Base-by-base conservation (phyloP, 1,139 yeast genomes). In the Sugiyamaella japonica region DNA sequence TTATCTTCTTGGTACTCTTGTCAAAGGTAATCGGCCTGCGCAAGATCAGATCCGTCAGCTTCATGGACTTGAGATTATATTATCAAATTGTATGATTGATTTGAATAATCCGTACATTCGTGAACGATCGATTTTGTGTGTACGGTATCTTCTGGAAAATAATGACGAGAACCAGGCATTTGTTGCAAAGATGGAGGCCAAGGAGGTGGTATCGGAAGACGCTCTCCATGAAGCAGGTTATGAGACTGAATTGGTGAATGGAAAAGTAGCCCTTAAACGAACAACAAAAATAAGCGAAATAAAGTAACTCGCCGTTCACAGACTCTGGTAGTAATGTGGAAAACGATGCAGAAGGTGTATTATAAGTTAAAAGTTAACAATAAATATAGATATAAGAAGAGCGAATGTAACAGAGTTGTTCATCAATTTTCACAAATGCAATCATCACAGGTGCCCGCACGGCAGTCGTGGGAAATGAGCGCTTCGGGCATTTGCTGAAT, bases 41-140 rank as follows among this genome's bases (percentile, higher is more conserved):
- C 97, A 91, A 66, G 93, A 91, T 57, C 67, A 73, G 48, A 76
- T 88, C 25, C 76, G 97, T 46, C 79, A 79, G 38, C 64, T 76
- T 0, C 89, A 86, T 51, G 96, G 91, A 0, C 69, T 93, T 8
- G 86, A 83, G 54, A 70, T 89, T 17, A 77, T 91, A 0, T 73
- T 93, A 25, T 87, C 95, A 1, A 87, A 85, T 62, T 90, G 97
- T 71, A 80, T 86, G 40, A 84, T 93, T 48, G 99, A 93, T 68
- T 85, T 84, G 50, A 83, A 86, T 65, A 95, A 93, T 64, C 98
- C 98, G 0, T 90, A 62, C 65, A 85, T 93, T 57, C 86, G 89
- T 59, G 99, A 93, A 66, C 75, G 95, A 57, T 81, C 96, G 1
- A 86, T 93, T 34, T 71, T 91, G 10, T 89, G 97, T 63, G 69